A percentile compares a stretch with the other conserved stretches of the same genome.
Conservation (phyloP, 225 moss, liverwort and hornwort genomes). For the Pseudoscleropodium purum region DNA sequence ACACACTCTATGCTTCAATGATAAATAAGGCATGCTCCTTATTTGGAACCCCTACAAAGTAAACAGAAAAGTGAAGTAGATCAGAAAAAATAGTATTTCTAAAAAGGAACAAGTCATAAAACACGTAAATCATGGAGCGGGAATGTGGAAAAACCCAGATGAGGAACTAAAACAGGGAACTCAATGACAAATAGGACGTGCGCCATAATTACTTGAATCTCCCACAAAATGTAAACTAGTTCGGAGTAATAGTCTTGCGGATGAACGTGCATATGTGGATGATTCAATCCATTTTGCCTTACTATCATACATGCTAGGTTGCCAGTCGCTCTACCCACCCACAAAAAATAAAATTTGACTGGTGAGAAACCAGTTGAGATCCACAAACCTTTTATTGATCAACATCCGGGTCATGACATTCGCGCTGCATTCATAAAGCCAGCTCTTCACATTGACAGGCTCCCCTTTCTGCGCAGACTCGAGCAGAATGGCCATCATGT, state of each 20-base stretch:
- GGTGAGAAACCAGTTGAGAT: background rate
- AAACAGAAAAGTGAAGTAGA: background rate
- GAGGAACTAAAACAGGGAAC: background rate
- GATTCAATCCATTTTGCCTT: background rate
- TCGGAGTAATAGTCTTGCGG: too few relatives aligned
- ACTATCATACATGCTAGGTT: too few relatives aligned
- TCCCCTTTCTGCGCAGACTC: background rate
- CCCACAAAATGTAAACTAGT: too few relatives aligned
- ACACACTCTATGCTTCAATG: too few relatives aligned
- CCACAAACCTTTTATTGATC: constrained; percentile 20
- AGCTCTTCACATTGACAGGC: constrained; percentile 14
- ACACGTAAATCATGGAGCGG: background rate
- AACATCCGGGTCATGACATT: constrained; percentile 42
- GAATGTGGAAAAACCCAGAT: background rate
- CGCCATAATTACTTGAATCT: too few relatives aligned
- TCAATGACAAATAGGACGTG: too few relatives aligned
- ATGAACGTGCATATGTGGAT: too few relatives aligned
- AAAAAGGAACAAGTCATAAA: too few relatives aligned
- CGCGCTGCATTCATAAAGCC: constrained; percentile 17
- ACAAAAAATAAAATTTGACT: too few relatives aligned
- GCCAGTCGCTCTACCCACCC: background rate
- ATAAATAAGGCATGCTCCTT: background rate
- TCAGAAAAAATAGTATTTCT: background rate
- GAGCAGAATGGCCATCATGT: constrained; percentile 5
- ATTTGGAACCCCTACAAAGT: background rate